These are phyloP conservation scores for Lanmaoa rubissima DNA, from an alignment of 768 basidiomycete species.

Conservation along the genomic window DNA sequence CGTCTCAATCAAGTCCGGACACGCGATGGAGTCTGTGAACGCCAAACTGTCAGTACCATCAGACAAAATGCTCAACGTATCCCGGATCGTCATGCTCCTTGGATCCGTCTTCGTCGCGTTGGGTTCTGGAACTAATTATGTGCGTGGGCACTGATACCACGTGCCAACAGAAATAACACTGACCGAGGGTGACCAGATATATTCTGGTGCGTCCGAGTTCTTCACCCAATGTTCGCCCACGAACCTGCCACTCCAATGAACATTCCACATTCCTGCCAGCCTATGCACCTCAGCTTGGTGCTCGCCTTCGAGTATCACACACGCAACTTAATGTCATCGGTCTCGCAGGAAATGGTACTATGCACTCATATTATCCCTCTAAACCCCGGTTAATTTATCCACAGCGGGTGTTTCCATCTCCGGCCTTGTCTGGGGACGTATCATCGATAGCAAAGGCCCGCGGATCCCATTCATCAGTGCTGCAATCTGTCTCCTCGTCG, in stretches of 20 bases:
- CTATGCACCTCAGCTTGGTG: conserved; percentile 83
- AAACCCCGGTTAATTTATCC: not conserved
- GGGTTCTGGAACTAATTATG: conserved; percentile 74
- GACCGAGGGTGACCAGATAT: conserved; percentile 19
- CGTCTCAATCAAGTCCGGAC: not conserved
- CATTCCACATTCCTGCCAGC: conserved; percentile 39
- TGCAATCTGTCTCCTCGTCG: conserved; percentile 60
- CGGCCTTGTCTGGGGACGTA: conserved; percentile 76
- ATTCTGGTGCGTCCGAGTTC: conserved; percentile 27
- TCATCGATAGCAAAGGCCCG: conserved; percentile 77
- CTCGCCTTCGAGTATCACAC: conserved; percentile 70
- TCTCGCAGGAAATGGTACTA: conserved; percentile 71
- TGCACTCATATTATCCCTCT: not conserved
- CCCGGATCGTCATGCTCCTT: conserved; percentile 48
- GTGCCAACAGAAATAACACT: not conserved
- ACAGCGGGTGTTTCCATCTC: conserved; percentile 73
- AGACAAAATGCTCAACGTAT: conserved; percentile 15
- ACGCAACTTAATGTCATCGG: conserved; percentile 82
- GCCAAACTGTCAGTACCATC: conserved; percentile 22
- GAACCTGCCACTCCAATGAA: not conserved
- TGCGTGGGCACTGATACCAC: conserved; percentile 22
- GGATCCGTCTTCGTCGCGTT: conserved; percentile 60
- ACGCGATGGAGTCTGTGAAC: conserved; percentile 5
- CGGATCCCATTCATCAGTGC: conserved; percentile 60
- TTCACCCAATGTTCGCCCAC: not conserved